Conservation (phyloP, 306 rosid genomes). For the Pyrus pyrifolia region DNA sequence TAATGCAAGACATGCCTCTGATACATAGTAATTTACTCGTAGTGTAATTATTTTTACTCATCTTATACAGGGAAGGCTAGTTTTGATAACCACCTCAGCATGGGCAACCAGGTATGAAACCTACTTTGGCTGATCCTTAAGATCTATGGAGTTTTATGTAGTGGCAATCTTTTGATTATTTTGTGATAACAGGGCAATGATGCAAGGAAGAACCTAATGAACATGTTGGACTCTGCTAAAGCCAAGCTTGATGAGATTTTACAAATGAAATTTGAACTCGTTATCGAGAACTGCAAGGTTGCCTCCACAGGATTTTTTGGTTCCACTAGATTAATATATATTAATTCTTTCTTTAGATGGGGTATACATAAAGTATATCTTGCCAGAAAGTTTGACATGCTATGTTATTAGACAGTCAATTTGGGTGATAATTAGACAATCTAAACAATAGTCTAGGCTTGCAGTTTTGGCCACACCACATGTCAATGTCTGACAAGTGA, state of each 20-base stretch:
- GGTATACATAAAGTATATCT: background rate
- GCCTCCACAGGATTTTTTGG: slow-evolving; percentile 4
- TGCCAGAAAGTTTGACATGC: background rate
- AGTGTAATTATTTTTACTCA: background rate
- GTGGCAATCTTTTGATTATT: slow-evolving; percentile 17
- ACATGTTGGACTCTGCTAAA: slow-evolving; percentile 59
- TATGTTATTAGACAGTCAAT: background rate
- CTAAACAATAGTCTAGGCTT: background rate
- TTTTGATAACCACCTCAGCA: slow-evolving; percentile 22
- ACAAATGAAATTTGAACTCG: slow-evolving; percentile 43
- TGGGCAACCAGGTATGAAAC: slow-evolving; percentile 36
- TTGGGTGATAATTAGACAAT: background rate
- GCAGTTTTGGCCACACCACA: background rate
- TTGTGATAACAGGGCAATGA: slow-evolving; percentile 47
- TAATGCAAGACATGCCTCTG: background rate
- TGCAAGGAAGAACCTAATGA: slow-evolving; percentile 36
- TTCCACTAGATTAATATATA: slow-evolving; percentile 2
- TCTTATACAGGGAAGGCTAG: slow-evolving; percentile 36
- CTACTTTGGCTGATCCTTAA: slow-evolving; percentile 15
- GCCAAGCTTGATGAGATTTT: slow-evolving; percentile 53
- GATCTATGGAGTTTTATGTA: slow-evolving; percentile 18
- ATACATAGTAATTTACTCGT: background rate
- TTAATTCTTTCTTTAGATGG: background rate
- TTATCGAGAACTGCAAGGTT: slow-evolving; percentile 58
- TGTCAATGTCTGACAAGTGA: background rate